A percentile compares a stretch with the other conserved stretches of the same genome.
Conservation (phyloP, 306 rosid genomes). For the Pterocarpus macrocarpus region DNA sequence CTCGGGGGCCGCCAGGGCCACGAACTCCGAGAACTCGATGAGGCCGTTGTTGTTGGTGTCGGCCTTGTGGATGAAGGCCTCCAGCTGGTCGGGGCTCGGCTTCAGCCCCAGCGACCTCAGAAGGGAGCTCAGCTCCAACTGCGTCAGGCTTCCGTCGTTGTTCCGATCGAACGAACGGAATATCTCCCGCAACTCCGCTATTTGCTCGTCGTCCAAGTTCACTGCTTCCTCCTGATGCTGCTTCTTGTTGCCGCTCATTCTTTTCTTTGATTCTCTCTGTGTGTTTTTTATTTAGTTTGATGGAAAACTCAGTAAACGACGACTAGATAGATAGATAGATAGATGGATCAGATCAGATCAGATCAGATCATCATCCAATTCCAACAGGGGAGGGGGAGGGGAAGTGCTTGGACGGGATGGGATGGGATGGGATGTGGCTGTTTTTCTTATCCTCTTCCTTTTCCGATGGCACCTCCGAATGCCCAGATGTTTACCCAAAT, state of each 20-base stretch:
- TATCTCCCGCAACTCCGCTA: slow-evolving; percentile 79
- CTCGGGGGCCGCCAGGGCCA: slow-evolving; percentile 79
- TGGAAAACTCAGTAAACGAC: too few relatives aligned
- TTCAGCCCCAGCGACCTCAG: slow-evolving; percentile 86
- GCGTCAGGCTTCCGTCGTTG: slow-evolving; percentile 92
- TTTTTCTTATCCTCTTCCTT: background rate
- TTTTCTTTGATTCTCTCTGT: background rate
- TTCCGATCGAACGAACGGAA: slow-evolving; percentile 89
- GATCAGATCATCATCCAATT: background rate
- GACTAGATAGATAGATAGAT: too few relatives aligned
- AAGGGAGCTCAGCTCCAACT: slow-evolving; percentile 82
- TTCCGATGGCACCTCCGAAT: slow-evolving; percentile 44
- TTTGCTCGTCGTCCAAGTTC: slow-evolving; percentile 81
- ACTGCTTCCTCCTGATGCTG: slow-evolving; percentile 54
- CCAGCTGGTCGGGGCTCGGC: slow-evolving; percentile 85
- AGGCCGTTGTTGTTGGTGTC: slow-evolving; percentile 86
- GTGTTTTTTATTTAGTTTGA: background rate
- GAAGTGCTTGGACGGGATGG: slow-evolving; percentile 1
- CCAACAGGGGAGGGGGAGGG: background rate
- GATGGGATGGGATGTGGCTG: background rate
- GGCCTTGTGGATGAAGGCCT: slow-evolving; percentile 70
- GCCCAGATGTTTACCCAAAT: slow-evolving; percentile 42
- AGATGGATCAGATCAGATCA: background rate
- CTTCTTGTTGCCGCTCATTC: slow-evolving; percentile 53
- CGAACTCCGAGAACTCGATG: slow-evolving; percentile 84